phyloP scores from a whole-genome alignment of 805 yeast species.

The Blastobotrys attinorum region DNA sequence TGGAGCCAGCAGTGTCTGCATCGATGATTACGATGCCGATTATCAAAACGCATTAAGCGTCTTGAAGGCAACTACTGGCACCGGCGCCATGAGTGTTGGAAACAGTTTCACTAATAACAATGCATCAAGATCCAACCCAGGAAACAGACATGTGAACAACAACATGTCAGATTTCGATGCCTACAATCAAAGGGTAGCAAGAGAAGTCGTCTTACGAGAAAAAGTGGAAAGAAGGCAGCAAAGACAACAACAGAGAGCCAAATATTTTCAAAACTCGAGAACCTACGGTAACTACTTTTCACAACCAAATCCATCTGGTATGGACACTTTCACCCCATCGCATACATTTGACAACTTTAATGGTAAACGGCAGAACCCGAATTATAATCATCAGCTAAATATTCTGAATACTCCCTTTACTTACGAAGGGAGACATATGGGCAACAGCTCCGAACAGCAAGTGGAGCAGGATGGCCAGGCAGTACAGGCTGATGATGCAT shows the following conservation, averaged over 20 bases:
- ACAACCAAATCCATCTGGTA: neutral
- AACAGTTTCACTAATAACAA: no score
- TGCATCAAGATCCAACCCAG: no score
- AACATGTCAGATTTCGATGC: constrained; percentile 22
- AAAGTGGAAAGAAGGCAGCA: constrained; percentile 6
- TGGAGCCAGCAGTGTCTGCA: constrained; percentile 13
- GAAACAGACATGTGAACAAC: no score
- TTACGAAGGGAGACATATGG: constrained; percentile 8
- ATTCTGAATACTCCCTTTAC: constrained; percentile 16
- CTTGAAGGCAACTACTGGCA: constrained; percentile 5
- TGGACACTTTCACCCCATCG: constrained; percentile 9
- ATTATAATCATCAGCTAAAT: constrained; percentile 19
- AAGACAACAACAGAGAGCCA: constrained; percentile 5
- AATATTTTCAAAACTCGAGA: constrained; percentile 8
- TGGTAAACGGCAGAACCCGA: constrained; percentile 18
- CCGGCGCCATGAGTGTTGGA: neutral
- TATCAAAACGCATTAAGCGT: constrained; percentile 21
- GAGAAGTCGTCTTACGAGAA: constrained; percentile 17
- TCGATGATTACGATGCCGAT: constrained; percentile 25
- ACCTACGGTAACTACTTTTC: constrained; percentile 20
- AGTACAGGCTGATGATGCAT: constrained; percentile 14
- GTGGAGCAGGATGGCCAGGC: constrained; percentile 1
- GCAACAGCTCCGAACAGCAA: neutral
- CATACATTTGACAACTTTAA: constrained; percentile 19
- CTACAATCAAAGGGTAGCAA: constrained; percentile 23